Evolutionary conservation across 2,329 filamentous ascomycete species (phyloP).

Genomic region (Lachnellula suecica): DNA sequence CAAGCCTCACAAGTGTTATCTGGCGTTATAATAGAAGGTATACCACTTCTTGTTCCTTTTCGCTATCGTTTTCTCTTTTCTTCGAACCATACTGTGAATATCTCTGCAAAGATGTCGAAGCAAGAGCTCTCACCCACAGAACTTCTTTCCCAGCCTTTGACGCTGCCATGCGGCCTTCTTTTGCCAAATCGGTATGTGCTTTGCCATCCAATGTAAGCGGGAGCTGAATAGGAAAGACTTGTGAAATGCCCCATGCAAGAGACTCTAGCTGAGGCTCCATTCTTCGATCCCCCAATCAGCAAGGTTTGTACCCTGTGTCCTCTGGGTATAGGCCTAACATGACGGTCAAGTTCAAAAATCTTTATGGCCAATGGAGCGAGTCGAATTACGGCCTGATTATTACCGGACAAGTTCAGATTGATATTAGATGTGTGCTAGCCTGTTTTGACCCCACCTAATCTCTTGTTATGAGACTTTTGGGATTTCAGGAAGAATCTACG

Average conservation of each 20-base stretch:
- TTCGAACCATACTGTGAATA: too few species aligned
- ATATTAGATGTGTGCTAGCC: conserved; percentile 37
- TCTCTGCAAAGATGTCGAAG: not conserved
- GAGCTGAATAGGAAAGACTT: conserved; percentile 3
- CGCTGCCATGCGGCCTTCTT: conserved; percentile 14
- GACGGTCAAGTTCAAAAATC: conserved; percentile 33
- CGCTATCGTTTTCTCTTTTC: too few species aligned
- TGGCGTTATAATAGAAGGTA: too few species aligned
- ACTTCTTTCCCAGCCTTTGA: conserved; percentile 13
- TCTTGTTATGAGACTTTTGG: not conserved
- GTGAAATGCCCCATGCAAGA: conserved; percentile 35
- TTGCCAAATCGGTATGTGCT: conserved; percentile 10
- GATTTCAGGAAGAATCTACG: not conserved
- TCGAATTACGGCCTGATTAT: conserved; percentile 41
- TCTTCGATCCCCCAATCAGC: conserved; percentile 33
- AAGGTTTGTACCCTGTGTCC: conserved; percentile 8
- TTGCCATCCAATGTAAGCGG: not conserved
- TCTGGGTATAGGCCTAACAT: not conserved
- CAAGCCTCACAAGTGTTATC: too few species aligned
- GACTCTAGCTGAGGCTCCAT: conserved; percentile 31
- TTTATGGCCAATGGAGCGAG: conserved; percentile 38
- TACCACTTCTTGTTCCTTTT: too few species aligned
- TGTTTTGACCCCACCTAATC: too few species aligned
- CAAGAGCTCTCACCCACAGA: conserved; percentile 9
- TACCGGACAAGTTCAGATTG: conserved; percentile 45